Percentiles rank a stretch among this genome's conserved stretches.
Conservation (phyloP, 2,329 filamentous ascomycete species). For the Xylariaceae sp. region DNA sequence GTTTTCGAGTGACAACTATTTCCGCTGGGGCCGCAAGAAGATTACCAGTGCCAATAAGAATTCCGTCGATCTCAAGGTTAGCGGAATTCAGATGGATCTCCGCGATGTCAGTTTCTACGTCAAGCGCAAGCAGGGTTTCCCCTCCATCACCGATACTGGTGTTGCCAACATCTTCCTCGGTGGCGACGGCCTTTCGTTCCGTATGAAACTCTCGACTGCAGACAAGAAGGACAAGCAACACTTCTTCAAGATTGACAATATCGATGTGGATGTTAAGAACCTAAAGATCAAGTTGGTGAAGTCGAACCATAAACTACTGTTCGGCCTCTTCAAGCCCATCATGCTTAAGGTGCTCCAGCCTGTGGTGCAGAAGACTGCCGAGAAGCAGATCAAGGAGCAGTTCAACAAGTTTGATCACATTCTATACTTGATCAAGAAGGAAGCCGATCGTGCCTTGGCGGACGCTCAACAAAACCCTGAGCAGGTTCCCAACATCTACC, state of each 20-base stretch:
- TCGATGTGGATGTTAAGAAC: conserved; percentile 76
- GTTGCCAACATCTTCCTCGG: conserved; percentile 84
- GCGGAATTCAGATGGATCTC: conserved; percentile 89
- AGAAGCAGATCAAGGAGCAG: conserved; percentile 83
- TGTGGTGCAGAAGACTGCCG: conserved; percentile 78
- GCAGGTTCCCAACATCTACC: conserved; percentile 77
- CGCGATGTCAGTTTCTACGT: conserved; percentile 90
- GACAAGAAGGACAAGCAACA: conserved; percentile 71
- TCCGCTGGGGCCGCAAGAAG: conserved; percentile 90
- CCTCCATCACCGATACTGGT: conserved; percentile 79
- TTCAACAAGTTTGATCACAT: conserved; percentile 71
- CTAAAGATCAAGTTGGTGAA: conserved; percentile 87
- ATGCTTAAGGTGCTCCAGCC: conserved; percentile 81
- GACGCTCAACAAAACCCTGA: conserved; percentile 66
- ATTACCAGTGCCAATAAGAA: conserved; percentile 78
- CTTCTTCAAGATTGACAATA: conserved; percentile 93
- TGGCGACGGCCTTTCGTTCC: conserved; percentile 86
- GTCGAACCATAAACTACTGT: conserved; percentile 91
- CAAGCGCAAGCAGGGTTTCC: conserved; percentile 93
- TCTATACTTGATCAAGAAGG: conserved; percentile 73
- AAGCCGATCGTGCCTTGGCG: conserved; percentile 69
- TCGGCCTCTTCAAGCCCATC: conserved; percentile 80
- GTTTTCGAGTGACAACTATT: conserved; percentile 87
- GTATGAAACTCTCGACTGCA: conserved; percentile 79
- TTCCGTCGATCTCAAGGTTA: conserved; percentile 74